These are phyloP conservation scores for Pythium guiyangense DNA, from an alignment of 352 stramenopile genomes.

Conservation along the genomic window DNA sequence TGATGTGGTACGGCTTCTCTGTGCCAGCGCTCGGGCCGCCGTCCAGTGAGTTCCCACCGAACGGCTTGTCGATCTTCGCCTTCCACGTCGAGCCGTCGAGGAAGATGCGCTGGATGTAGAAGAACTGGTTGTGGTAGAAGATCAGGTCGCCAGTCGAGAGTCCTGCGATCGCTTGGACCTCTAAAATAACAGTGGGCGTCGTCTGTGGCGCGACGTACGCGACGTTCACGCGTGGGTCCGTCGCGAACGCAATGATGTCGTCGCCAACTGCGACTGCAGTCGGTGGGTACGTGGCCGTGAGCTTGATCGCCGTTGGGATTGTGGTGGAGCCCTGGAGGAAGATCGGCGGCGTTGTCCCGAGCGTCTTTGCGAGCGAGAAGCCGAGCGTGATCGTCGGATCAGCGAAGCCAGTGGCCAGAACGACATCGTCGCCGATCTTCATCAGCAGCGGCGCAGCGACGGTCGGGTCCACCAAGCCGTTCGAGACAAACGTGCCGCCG, in stretches of 20 bases:
- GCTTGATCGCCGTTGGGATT: conserved; percentile 4
- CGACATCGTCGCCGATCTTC: conserved; percentile 23
- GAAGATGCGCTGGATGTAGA: conserved; percentile 22
- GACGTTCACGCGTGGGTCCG: neutral
- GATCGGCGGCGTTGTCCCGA: conserved; percentile 10
- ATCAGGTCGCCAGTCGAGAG: conserved; percentile 23
- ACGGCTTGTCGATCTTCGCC: conserved; percentile 39
- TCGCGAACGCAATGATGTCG: conserved; percentile 11
- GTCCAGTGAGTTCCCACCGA: conserved; percentile 26
- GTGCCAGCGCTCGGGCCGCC: conserved; percentile 10
- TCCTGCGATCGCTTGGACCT: neutral
- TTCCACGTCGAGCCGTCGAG: neutral
- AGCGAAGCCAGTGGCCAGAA: neutral
- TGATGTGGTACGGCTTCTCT: conserved; percentile 26
- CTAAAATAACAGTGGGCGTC: neutral
- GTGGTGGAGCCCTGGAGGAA: conserved; percentile 11
- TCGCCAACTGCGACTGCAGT: conserved; percentile 11
- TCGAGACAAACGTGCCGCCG: neutral
- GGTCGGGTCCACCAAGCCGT: neutral
- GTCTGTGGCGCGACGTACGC: too few species aligned
- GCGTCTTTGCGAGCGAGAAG: conserved; percentile 25
- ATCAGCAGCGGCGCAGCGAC: conserved; percentile 6
- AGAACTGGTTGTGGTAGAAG: conserved; percentile 68
- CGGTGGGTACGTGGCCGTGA: neutral
- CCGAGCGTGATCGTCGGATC: conserved; percentile 15